These are phyloP conservation scores for Malassezia dermatis DNA, from an alignment of 1,284 basidiomycete genomes.

Conservation along the genomic window DNA sequence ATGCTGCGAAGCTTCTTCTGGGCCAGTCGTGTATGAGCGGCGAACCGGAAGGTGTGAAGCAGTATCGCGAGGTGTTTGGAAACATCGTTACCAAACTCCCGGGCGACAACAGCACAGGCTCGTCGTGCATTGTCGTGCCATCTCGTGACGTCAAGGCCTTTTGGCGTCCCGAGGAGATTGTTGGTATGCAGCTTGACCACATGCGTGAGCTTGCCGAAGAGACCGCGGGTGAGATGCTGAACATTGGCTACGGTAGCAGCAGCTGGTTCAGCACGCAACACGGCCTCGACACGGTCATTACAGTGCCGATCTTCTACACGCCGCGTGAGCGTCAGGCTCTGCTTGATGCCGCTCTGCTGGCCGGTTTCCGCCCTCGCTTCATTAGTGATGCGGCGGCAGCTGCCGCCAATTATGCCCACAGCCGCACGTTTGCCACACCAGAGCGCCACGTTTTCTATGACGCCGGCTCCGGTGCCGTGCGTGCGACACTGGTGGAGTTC, in stretches of 20 bases:
- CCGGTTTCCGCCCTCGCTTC: conserved; percentile 72
- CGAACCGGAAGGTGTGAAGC: conserved; percentile 4
- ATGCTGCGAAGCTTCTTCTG: conserved; percentile 75
- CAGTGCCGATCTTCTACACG: conserved; percentile 43
- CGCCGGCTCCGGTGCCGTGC: conserved; percentile 74
- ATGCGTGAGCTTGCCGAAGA: conserved; percentile 76
- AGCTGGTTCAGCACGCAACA: not conserved
- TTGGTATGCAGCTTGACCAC: conserved; percentile 88
- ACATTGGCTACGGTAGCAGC: conserved; percentile 15
- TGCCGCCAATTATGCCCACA: conserved; percentile 69
- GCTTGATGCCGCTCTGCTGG: conserved; percentile 76
- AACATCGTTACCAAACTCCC: conserved; percentile 27
- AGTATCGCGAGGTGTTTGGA: conserved; percentile 27
- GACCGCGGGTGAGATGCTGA: conserved; percentile 53
- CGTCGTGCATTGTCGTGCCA: conserved; percentile 8
- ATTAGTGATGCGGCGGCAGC: conserved; percentile 72
- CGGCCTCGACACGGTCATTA: conserved; percentile 44
- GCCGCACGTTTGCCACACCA: conserved; percentile 60
- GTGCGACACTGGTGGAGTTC: conserved; percentile 77
- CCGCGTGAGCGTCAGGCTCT: conserved; percentile 68
- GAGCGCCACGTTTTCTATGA: conserved; percentile 91
- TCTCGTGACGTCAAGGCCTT: conserved; percentile 8
- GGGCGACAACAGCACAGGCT: conserved; percentile 13
- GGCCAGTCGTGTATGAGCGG: conserved; percentile 49
- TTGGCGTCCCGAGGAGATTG: conserved; percentile 66